Base-by-base conservation (phyloP, 2,329 filamentous ascomycete genomes). In the Colletotrichum sp. region DNA sequence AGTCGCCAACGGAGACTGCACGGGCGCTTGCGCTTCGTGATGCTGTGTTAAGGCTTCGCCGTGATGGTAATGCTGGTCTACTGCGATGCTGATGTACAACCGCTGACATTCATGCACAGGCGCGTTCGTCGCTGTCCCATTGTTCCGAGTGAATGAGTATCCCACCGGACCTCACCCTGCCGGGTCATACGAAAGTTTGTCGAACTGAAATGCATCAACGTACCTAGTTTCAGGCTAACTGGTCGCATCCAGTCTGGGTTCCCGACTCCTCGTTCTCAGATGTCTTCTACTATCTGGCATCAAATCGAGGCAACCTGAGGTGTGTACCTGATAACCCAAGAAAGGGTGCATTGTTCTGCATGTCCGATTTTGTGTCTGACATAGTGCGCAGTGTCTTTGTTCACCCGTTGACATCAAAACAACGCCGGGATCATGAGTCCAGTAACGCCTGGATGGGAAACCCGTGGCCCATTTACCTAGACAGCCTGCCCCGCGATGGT, bases 211-310 rank as follows among this genome's bases (percentile, higher is more conserved):
- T 24, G 24, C 24, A 24, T 24, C 24, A 24, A 24, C 24, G 24
- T 24, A 3, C 24, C 24, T 24, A 24, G 24, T 24, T 24, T 24
- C 36, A 27, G 31, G 55, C 24, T 54, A 70, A 36, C 21, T 66
- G 24, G 67, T 8, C 36, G 16, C 36, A 16, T 8, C 43, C 11
- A 75, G 80, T 81, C 55, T 82, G 81, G 81, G 81, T 82, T 9
- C 81, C 81, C 2, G 81, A 82, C 64, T 80, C 80, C 2, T 82
- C 81, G 1, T 82, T 82, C 51, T 81, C 81, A 1, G 81, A 82
- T 47, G 81, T 82, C 11, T 82, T 82, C 64, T 82, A 82, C 68
- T 82, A 82, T 69, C 47, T 82, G 43, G 78, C 81, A 18, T 66
- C 80, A 16, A 82, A 82, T 63, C 78, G 81, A 21, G 81, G 81